phyloP scores from a whole-genome alignment of 768 basidiomycete genomes.

The Leccinum rimulosum region DNA sequence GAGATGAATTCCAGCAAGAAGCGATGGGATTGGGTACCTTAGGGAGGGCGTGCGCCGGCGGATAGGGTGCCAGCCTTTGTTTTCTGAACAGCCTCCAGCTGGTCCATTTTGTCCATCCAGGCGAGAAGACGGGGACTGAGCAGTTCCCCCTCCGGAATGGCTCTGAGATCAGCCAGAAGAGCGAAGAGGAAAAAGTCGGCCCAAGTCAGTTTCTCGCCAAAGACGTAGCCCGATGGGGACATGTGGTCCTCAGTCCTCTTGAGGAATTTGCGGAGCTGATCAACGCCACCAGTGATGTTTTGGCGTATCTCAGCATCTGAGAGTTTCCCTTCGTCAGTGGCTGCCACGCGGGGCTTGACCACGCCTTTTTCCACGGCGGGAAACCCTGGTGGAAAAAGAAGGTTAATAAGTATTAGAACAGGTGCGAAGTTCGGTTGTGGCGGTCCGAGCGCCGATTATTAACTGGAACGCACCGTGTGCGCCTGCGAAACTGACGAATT shows the following conservation, averaged over 20 bases:
- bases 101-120: constrained; percentile 28
- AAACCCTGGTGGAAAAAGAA: constrained; percentile 20
- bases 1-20: not conserved
- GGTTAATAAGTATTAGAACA: too few species aligned
- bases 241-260: constrained; percentile 18
- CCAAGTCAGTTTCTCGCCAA: constrained; percentile 29
- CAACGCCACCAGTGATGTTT: constrained; percentile 19
- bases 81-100: constrained; percentile 23
- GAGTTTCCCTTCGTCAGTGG: constrained; percentile 21
- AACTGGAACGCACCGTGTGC: constrained; percentile 19
- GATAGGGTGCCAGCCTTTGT: constrained; percentile 28
- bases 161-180: constrained; percentile 29
- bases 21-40: not conserved
- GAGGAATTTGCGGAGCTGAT: constrained; percentile 17
- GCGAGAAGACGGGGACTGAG: constrained; percentile 19
- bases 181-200: constrained; percentile 35
- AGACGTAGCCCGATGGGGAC: constrained; percentile 28
- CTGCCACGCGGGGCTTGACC: constrained; percentile 32
- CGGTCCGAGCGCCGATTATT: not conserved
- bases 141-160: constrained; percentile 26
- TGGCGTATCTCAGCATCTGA: constrained; percentile 23
- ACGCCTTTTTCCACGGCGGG: constrained; percentile 30
- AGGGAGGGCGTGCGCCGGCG: constrained; percentile 26
- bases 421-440: not conserved
- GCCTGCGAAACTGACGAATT: constrained; percentile 28